These are phyloP conservation scores for Gelatoporia subvermispora DNA, from an alignment of 768 basidiomycete species.

Conservation along the genomic window DNA sequence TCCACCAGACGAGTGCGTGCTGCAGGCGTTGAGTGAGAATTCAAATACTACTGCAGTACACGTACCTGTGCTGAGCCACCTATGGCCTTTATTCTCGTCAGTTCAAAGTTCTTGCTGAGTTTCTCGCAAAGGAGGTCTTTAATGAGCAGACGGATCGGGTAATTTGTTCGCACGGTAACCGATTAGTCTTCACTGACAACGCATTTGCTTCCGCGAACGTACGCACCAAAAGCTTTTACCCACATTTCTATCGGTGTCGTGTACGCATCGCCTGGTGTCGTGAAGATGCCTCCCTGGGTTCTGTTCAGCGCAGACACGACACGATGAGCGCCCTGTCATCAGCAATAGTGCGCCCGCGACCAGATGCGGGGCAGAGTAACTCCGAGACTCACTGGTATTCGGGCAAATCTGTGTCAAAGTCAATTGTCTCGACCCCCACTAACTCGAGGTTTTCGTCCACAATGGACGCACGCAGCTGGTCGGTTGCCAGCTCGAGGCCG, in stretches of 20 bases:
- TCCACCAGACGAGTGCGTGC: constrained; percentile 87
- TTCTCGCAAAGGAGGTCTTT: constrained; percentile 75
- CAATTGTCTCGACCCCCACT: constrained; percentile 76
- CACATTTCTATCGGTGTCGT: constrained; percentile 90
- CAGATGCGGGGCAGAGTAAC: neutral
- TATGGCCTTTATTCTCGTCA: constrained; percentile 67
- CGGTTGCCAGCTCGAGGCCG: constrained; percentile 80
- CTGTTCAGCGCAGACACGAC: constrained; percentile 32
- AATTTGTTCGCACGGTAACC: constrained; percentile 7
- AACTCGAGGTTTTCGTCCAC: constrained; percentile 81
- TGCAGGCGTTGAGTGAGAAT: constrained; percentile 6
- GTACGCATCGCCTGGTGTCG: constrained; percentile 80
- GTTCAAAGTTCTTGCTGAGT: constrained; percentile 62
- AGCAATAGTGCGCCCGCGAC: neutral
- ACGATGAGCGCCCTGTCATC: neutral
- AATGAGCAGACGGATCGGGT: constrained; percentile 1
- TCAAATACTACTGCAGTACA: constrained; percentile 10
- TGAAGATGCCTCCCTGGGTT: constrained; percentile 84
- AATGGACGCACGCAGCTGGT: constrained; percentile 78
- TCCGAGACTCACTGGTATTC: constrained; percentile 69
- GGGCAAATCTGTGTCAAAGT: constrained; percentile 74
- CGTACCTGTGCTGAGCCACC: constrained; percentile 77
- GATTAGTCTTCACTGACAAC: constrained; percentile 23
- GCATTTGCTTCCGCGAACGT: constrained; percentile 57
- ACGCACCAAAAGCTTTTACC: constrained; percentile 80